Evolutionary conservation across 1,284 basidiomycete species (phyloP).

Genomic region (Vanrija sp.): DNA sequence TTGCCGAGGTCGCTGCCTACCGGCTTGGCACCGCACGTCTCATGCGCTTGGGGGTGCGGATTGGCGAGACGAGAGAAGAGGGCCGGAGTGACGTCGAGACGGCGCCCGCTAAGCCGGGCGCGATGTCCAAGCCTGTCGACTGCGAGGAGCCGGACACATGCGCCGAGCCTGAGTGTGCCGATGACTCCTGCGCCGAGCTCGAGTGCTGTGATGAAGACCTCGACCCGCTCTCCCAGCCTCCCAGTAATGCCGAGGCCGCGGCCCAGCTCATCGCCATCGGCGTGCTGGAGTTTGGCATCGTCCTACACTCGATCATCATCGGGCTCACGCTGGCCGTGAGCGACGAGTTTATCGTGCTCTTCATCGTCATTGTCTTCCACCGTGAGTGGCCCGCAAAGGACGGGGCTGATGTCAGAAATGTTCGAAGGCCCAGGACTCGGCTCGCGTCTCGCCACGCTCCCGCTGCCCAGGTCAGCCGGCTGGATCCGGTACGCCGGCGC

Average conservation of each 20-base stretch:
- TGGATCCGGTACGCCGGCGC: slow-evolving; percentile 13
- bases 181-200: too few relatives aligned
- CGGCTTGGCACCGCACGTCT: slow-evolving; percentile 52
- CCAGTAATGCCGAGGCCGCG: not conserved
- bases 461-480: slow-evolving; percentile 9
- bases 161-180: too few relatives aligned
- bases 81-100: slow-evolving; percentile 46
- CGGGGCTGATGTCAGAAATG: slow-evolving; percentile 12
- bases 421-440: slow-evolving; percentile 33
- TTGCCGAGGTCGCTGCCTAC: slow-evolving; percentile 79
- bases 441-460: slow-evolving; percentile 23
- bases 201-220: slow-evolving; percentile 1
- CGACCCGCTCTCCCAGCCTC: slow-evolving; percentile 1
- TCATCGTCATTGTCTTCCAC: slow-evolving; percentile 51
- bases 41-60: slow-evolving; percentile 34
- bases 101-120: slow-evolving; percentile 63
- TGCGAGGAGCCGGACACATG: slow-evolving; percentile 14
- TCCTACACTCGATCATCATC: slow-evolving; percentile 77
- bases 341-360: slow-evolving; percentile 49
- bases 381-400: slow-evolving; percentile 53
- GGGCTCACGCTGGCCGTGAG: slow-evolving; percentile 43
- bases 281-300: slow-evolving; percentile 56
- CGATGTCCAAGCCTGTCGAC: slow-evolving; percentile 54
- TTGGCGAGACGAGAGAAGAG: slow-evolving; percentile 52
- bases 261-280: not conserved